Percentiles rank a stretch among this genome's conserved stretches.
These are phyloP conservation scores for Vaccinium darrowii DNA, from an alignment of 148 eudicot species.

Conservation along the genomic window DNA sequence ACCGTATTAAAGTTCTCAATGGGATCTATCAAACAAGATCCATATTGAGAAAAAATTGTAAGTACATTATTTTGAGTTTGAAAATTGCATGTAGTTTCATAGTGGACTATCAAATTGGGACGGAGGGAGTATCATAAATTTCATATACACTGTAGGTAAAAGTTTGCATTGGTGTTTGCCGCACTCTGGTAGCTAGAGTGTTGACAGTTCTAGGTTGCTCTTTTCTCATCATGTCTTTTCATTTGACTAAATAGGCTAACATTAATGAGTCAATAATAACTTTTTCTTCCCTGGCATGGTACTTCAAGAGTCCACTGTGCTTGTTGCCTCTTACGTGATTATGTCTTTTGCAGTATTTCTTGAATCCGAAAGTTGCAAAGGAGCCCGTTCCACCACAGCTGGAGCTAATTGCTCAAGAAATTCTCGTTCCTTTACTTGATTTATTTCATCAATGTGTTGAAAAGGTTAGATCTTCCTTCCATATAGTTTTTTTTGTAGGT, in stretches of 20 bases:
- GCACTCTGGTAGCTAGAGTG: neutral
- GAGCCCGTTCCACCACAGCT: constrained; percentile 76
- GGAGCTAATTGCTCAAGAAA: constrained; percentile 58
- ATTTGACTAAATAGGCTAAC: neutral
- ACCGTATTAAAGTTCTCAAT: no score
- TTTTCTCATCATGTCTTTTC: neutral
- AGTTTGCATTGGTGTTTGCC: neutral
- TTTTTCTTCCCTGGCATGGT: neutral
- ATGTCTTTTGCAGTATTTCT: constrained; percentile 52
- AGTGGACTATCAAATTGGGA: no score
- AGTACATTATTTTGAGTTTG: no score
- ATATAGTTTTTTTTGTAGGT: neutral
- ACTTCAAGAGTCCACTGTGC: neutral
- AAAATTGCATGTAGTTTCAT: no score
- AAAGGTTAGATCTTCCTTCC: constrained; percentile 40
- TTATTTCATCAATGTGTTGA: constrained; percentile 44
- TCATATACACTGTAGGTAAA: neutral
- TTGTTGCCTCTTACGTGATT: constrained; percentile 6
- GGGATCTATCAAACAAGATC: no score
- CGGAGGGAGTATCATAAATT: neutral
- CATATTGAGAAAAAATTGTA: no score
- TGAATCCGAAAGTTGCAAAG: constrained; percentile 73
- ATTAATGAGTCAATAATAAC: neutral
- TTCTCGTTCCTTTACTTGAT: constrained; percentile 58
- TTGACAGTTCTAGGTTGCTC: neutral